These are phyloP conservation scores for Trichoderma endophyticum DNA, from an alignment of 2,329 filamentous ascomycete genomes.

Conservation along the genomic window DNA sequence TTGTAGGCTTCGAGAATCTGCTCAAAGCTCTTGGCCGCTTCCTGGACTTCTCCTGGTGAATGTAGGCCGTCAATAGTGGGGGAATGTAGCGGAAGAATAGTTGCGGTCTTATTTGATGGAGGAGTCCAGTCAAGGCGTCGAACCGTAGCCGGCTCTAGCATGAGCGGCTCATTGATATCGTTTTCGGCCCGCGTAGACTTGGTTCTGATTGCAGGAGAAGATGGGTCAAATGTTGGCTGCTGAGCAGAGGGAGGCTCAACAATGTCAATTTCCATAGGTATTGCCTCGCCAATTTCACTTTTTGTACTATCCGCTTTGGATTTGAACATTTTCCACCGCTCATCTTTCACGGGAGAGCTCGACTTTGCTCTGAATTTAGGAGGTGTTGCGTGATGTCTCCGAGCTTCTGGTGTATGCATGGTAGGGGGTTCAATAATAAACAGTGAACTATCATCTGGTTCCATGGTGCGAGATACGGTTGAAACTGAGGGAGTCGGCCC, in stretches of 20 bases:
- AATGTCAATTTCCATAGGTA: neutral
- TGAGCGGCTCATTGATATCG: slow-evolving; percentile 33
- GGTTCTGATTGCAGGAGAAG: neutral
- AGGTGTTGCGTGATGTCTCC: slow-evolving; percentile 18
- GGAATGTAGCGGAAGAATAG: slow-evolving; percentile 31
- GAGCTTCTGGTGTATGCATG: slow-evolving; percentile 20
- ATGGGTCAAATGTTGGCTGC: no score
- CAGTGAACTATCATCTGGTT: slow-evolving; percentile 18
- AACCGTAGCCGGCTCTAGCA: slow-evolving; percentile 48
- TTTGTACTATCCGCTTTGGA: slow-evolving; percentile 14
- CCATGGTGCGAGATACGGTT: neutral
- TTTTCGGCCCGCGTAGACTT: neutral
- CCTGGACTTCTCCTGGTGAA: slow-evolving; percentile 14
- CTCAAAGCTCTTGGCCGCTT: slow-evolving; percentile 38
- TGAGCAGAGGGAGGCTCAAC: neutral
- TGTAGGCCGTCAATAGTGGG: slow-evolving; percentile 24
- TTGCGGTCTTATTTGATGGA: slow-evolving; percentile 41
- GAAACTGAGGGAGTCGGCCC: neutral
- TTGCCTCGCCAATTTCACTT: neutral
- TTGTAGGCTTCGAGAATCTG: slow-evolving; percentile 44
- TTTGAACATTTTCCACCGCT: slow-evolving; percentile 39
- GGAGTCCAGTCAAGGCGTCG: slow-evolving; percentile 68
- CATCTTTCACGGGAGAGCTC: slow-evolving; percentile 25
- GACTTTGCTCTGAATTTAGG: slow-evolving; percentile 3
- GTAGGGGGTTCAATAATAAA: slow-evolving; percentile 25